Evolutionary conservation across 2,329 filamentous ascomycete species (phyloP).

Genomic region (Microcyclospora tardicrescens): DNA sequence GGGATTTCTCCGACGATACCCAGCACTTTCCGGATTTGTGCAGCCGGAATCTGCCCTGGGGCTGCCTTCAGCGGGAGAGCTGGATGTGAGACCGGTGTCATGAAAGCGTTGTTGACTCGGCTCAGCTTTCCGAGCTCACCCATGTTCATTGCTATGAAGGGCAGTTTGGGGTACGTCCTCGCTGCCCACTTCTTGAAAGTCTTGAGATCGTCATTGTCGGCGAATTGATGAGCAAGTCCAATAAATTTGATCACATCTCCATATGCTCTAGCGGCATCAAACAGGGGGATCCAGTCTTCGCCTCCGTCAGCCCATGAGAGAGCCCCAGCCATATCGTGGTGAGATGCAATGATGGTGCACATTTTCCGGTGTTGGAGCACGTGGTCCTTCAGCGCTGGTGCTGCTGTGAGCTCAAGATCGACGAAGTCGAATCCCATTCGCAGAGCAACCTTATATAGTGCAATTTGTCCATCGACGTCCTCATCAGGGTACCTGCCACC

Average conservation of each 20-base stretch:
- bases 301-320: constrained; percentile 67
- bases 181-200: constrained; percentile 69
- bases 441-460: constrained; percentile 65
- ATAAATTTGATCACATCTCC: constrained; percentile 93
- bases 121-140: constrained; percentile 75
- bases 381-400: constrained; percentile 56
- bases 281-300: constrained; percentile 68
- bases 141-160: constrained; percentile 94
- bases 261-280: constrained; percentile 79
- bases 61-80: constrained; percentile 84
- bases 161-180: constrained; percentile 54
- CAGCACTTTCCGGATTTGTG: constrained; percentile 70
- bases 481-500: constrained; percentile 78
- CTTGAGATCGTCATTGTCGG: constrained; percentile 77
- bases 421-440: constrained; percentile 83
- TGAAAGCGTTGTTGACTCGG: constrained; percentile 77
- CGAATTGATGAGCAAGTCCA: constrained; percentile 59
- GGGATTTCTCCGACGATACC: constrained; percentile 68
- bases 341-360: constrained; percentile 83
- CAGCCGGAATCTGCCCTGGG: constrained; percentile 81
- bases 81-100: constrained; percentile 89
- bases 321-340: constrained; percentile 70
- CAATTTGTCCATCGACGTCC: constrained; percentile 47
- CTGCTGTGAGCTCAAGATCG: constrained; percentile 81
- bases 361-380: constrained; percentile 43